Evolutionary conservation across 2,329 filamentous ascomycete species (phyloP).

Genomic region (Botrytis squamosa): DNA sequence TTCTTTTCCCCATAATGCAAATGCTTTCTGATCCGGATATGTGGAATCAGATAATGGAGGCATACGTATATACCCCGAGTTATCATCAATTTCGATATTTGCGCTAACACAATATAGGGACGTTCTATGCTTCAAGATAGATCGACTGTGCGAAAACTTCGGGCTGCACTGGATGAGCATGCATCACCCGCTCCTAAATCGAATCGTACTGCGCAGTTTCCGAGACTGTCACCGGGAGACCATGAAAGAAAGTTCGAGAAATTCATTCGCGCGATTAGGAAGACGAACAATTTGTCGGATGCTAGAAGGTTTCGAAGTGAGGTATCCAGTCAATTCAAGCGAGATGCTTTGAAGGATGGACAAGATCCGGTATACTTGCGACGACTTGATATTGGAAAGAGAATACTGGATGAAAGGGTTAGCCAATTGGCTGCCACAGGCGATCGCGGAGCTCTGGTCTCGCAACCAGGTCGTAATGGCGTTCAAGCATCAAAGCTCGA

Average conservation of each 20-base stretch:
- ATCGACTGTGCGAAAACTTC: conserved; percentile 87
- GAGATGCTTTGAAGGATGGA: conserved; percentile 72
- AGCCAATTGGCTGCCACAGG: conserved; percentile 72
- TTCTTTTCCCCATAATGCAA: conserved; percentile 77
- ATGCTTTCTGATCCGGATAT: conserved; percentile 88
- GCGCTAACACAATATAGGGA: conserved; percentile 48
- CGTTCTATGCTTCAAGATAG: conserved; percentile 88
- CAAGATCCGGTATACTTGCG: conserved; percentile 86
- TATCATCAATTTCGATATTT: neutral
- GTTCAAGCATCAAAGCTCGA: conserved; percentile 61
- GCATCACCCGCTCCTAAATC: conserved; percentile 74
- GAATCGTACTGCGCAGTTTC: conserved; percentile 66
- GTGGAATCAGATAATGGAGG: conserved; percentile 96
- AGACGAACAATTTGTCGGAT: conserved; percentile 88
- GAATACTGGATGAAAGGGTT: conserved; percentile 86
- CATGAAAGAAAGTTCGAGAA: conserved; percentile 92
- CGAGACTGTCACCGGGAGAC: conserved; percentile 76
- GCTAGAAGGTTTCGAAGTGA: conserved; percentile 89
- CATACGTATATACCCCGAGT: conserved; percentile 52
- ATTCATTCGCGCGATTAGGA: conserved; percentile 85
- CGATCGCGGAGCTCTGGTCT: conserved; percentile 39
- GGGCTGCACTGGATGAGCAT: conserved; percentile 91
- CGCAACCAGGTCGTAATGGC: conserved; percentile 34
- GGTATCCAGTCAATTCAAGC: conserved; percentile 86
- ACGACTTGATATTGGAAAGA: conserved; percentile 86